Base-by-base conservation (phyloP, 768 basidiomycete genomes). In the Auriculariales sp. region DNA sequence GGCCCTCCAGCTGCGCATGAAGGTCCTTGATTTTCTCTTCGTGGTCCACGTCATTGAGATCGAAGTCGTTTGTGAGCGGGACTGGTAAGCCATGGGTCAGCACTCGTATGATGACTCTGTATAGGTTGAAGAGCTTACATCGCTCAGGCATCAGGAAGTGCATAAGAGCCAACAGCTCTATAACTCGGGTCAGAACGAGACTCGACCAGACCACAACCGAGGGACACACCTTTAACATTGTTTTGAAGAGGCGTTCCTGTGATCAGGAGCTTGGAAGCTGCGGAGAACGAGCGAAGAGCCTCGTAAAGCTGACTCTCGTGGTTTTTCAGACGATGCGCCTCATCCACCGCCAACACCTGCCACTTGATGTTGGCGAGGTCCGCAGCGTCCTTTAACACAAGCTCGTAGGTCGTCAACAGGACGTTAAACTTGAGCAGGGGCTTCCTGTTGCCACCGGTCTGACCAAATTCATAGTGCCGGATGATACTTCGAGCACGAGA, bases 61-160 rank as follows among this genome's bases (percentile, higher is more conserved):
- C 95, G 56, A 98, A 98, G 61, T 98, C 93, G 65, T 89, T 92
- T 10, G 86, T 84, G 27, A 99, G 73, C 29, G 85, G 81, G 64
- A 97, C 89, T 94, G 61, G 25, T 27, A 46, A 46, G 22, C 28
- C 54, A 52, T 48, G 42, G 30, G 10, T n/a, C 39, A 31, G 49
- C 55, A 33, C 47, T 27, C 24, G 39, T 25, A 24, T 5, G 11
- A 2, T 7, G 36, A n/a, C 11, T 36, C 31, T 47, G 30, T 19
- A 31, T n/a, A 28, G 25, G 22, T 32, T 35, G 34, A 39, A 56
- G 17, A 29, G 60, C 83, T 64, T 56, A 88, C 90, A 99, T 69
- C 89, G 90, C 59, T 98, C 93, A 6, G 95, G 95, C 88, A 95
- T 95, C 56, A 98, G 71, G 73, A 99, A 99, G 64, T 98, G 95